Conservation (phyloP, 768 basidiomycete species). For the Dendrothele bispora region DNA sequence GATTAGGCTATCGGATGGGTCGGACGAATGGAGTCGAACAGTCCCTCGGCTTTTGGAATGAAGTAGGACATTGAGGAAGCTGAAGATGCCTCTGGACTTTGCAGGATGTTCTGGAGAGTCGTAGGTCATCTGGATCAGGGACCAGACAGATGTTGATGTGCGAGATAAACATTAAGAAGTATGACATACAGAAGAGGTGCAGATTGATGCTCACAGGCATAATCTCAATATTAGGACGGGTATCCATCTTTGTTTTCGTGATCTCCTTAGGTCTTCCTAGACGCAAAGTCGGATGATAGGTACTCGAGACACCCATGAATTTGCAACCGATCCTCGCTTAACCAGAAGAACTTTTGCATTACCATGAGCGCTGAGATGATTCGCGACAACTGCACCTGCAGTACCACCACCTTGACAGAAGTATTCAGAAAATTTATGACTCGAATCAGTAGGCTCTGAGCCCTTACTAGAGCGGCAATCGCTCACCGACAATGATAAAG, state of each 20-base stretch:
- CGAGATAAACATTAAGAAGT: too few relatives aligned
- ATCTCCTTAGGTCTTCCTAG: slow-evolving; percentile 18
- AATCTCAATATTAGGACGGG: slow-evolving; percentile 5
- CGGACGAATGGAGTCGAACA: too few relatives aligned
- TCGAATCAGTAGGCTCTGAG: too few relatives aligned
- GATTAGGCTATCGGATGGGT: too few relatives aligned
- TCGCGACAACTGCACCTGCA: slow-evolving; percentile 32
- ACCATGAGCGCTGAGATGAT: slow-evolving; percentile 24
- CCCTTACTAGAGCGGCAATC: neutral
- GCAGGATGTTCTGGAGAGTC: too few relatives aligned
- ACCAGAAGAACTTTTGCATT: slow-evolving; percentile 23
- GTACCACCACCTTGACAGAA: slow-evolving; percentile 23
- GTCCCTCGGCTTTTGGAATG: too few relatives aligned
- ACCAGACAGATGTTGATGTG: too few relatives aligned
- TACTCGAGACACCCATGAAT: slow-evolving; percentile 23
- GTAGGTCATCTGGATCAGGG: too few relatives aligned
- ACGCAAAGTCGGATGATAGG: slow-evolving; percentile 20
- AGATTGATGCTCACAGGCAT: slow-evolving; percentile 2
- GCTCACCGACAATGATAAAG: slow-evolving; percentile 5
- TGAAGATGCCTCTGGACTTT: too few relatives aligned
- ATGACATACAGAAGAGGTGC: neutral
- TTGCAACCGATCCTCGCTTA: slow-evolving; percentile 21
- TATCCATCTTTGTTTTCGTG: neutral
- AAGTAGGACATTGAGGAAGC: too few relatives aligned
- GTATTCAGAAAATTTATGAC: neutral